Percentiles rank a stretch among this genome's conserved stretches.
phyloP scores from a whole-genome alignment of 805 yeast genomes.

The Saturnispora zaruensis region DNA sequence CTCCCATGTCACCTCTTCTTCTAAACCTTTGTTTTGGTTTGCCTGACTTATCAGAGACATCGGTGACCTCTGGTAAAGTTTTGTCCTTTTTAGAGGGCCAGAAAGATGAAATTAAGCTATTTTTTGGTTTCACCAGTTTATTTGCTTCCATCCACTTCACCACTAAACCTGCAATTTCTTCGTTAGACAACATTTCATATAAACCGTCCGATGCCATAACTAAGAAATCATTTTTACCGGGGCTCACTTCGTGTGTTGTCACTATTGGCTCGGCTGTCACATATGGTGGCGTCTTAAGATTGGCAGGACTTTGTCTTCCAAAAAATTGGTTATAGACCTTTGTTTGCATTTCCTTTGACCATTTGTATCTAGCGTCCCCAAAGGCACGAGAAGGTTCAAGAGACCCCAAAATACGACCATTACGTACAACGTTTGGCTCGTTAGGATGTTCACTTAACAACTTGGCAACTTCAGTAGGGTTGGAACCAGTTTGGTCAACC shows the following conservation, averaged over 20 bases:
- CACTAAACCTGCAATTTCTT: conserved; percentile 86
- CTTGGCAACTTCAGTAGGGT: conserved; percentile 76
- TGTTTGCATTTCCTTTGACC: conserved; percentile 67
- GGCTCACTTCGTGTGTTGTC: conserved; percentile 67
- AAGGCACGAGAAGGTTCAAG: conserved; percentile 94
- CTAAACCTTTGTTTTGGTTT: conserved; percentile 71
- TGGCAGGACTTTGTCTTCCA: conserved; percentile 68
- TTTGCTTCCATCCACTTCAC: conserved; percentile 86
- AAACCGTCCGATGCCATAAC: conserved; percentile 93
- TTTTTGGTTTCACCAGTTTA: conserved; percentile 47
- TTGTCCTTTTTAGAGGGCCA: conserved; percentile 26
- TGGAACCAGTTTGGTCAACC: conserved; percentile 91
- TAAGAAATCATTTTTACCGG: conserved; percentile 69
- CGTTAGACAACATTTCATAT: conserved; percentile 84
- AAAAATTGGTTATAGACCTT: conserved; percentile 66
- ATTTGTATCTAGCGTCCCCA: conserved; percentile 92
- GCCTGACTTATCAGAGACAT: conserved; percentile 48
- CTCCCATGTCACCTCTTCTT: conserved; percentile 30
- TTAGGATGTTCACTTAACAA: conserved; percentile 84
- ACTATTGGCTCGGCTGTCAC: conserved; percentile 95
- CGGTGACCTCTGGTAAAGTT: conserved; percentile 55
- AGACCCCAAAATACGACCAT: conserved; percentile 88
- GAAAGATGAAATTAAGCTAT: conserved; percentile 35
- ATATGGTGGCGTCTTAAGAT: conserved; percentile 84
- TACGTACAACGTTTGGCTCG: conserved; percentile 72